Percentiles rank a stretch among this genome's conserved stretches.
Evolutionary conservation across 164 flowering plant genomes (phyloP).

Genomic region (Malania oleifera): DNA sequence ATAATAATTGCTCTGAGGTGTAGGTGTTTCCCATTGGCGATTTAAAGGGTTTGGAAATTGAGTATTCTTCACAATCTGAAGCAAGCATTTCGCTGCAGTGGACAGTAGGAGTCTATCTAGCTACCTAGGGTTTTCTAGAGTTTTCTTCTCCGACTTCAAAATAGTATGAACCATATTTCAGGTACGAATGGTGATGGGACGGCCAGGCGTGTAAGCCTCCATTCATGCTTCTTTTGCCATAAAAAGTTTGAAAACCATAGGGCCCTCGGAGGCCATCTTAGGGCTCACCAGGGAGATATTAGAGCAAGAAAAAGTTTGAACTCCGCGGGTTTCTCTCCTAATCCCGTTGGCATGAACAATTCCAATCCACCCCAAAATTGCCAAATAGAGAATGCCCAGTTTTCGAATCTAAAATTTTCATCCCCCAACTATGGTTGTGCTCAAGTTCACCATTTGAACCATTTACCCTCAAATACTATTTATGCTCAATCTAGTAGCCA

Average conservation of each 20-base stretch:
- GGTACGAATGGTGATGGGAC: too few species aligned
- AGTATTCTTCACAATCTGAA: too few species aligned
- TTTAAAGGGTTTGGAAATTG: too few species aligned
- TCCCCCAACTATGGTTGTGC: neutral
- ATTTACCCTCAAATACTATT: neutral
- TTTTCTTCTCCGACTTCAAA: too few species aligned
- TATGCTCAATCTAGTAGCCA: slow-evolving; percentile 1
- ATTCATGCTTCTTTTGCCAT: slow-evolving; percentile 10
- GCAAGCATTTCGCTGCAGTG: too few species aligned
- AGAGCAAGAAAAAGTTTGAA: slow-evolving; percentile 4
- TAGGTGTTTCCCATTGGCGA: too few species aligned
- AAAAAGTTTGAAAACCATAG: slow-evolving; percentile 8
- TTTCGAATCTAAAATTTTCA: neutral
- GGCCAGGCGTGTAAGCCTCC: neutral
- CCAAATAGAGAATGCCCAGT: slow-evolving; percentile 1
- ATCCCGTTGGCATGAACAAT: neutral
- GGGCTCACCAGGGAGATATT: slow-evolving; percentile 6
- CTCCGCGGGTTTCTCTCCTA: neutral
- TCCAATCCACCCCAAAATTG: neutral
- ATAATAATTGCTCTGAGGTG: too few species aligned
- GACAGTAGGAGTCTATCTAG: too few species aligned
- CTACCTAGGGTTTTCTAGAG: too few species aligned
- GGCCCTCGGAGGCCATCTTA: slow-evolving; percentile 20
- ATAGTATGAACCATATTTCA: too few species aligned
- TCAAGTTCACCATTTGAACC: neutral